A percentile compares a stretch with the other conserved stretches of the same genome.
Conservation (phyloP, 1,284 basidiomycete species). For the Sanghuangporus sanghuang region DNA sequence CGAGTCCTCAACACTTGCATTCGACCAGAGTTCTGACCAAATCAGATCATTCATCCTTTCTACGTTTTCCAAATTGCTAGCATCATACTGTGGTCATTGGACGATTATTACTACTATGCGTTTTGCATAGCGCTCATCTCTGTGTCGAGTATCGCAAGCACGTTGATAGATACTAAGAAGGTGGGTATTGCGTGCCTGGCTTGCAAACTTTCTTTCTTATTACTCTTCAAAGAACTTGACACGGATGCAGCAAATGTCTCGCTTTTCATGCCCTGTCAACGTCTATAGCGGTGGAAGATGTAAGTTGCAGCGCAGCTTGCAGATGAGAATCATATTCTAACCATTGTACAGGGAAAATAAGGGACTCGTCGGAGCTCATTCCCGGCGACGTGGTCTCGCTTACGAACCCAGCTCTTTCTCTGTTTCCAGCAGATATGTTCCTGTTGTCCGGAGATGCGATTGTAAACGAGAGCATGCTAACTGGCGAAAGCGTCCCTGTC, state of each 20-base stretch:
- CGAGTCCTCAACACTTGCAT: conserved; percentile 21
- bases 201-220: not conserved
- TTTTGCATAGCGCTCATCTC: conserved; percentile 97
- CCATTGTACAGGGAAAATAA: conserved; percentile 52
- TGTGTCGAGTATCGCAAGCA: conserved; percentile 79
- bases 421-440: conserved; percentile 90
- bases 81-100: conserved; percentile 90
- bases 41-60: conserved; percentile 87
- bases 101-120: conserved; percentile 97
- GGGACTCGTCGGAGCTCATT: conserved; percentile 79
- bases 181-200: conserved; percentile 32
- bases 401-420: conserved; percentile 66
- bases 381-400: conserved; percentile 94
- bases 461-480: conserved; percentile 98
- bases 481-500: conserved; percentile 93
- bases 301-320: conserved; percentile 33
- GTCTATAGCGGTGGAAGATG: conserved; percentile 74
- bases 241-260: conserved; percentile 96
- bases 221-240: conserved; percentile 64
- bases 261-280: conserved; percentile 79
- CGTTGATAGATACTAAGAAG: conserved; percentile 90
- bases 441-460: conserved; percentile 95
- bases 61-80: conserved; percentile 99
- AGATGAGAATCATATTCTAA: conserved; percentile 4
- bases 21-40: not conserved